phyloP scores from a whole-genome alignment of 192 early-diverging fungal species.

The Oehlia diaphana region DNA sequence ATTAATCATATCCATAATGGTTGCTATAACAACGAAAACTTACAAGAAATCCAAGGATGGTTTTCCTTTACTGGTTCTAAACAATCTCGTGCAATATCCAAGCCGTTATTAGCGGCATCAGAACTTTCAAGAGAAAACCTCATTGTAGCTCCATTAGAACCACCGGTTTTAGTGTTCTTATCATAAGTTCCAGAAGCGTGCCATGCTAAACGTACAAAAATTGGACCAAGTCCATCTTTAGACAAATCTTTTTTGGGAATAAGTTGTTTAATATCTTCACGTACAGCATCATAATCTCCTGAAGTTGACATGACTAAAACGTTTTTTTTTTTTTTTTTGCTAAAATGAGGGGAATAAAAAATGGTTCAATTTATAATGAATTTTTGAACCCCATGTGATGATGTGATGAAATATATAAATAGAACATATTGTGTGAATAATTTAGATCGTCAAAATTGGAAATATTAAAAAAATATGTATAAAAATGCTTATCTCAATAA shows the following conservation, averaged over 20 bases:
- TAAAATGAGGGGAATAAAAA: not conserved
- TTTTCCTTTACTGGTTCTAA: slow-evolving; percentile 68
- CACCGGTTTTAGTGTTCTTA: slow-evolving; percentile 55
- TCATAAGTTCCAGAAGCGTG: slow-evolving; percentile 75
- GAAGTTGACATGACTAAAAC: not conserved
- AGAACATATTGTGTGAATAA: no score
- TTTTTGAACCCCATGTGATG: no score
- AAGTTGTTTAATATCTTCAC: slow-evolving; percentile 40
- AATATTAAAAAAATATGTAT: no score
- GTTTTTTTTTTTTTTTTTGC: not conserved
- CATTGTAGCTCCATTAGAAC: slow-evolving; percentile 74
- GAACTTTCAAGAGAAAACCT: slow-evolving; percentile 52
- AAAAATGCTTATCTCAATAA: no score
- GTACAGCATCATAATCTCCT: slow-evolving; percentile 38
- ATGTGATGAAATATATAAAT: no score
- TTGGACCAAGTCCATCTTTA: slow-evolving; percentile 69
- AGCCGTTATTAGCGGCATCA: slow-evolving; percentile 71
- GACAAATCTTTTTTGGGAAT: slow-evolving; percentile 36
- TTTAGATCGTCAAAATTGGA: no score
- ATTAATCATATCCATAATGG: no score
- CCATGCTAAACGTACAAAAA: slow-evolving; percentile 57
- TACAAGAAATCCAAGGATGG: slow-evolving; percentile 56
- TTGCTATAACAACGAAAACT: not conserved
- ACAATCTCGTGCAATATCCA: slow-evolving; percentile 42
- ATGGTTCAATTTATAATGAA: no score